Evolutionary conservation across 2,329 filamentous ascomycete species (phyloP), one percentile per base, ranked within the genome.

Genomic region (Meredithiella fracta): DNA sequence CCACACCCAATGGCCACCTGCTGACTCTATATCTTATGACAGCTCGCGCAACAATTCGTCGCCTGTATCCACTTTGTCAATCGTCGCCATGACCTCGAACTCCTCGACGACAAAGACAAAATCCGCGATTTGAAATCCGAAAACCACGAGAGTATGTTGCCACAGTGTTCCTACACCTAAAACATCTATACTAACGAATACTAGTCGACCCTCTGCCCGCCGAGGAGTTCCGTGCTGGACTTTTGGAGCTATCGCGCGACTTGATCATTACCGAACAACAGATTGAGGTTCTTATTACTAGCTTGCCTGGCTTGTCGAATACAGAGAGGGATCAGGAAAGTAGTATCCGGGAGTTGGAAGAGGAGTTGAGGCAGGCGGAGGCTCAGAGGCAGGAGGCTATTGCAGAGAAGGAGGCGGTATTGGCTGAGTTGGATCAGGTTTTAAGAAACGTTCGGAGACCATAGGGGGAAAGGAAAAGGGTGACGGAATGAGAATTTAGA

Each of bases 251-350:
- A 54, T 84, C 85, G 38, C 77, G 79, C 60, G 86, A 91, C 65
- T 72, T 92, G 25, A 82, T 91, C 58, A 67, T 85, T 58, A 88
- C 90, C 64, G 83, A 89, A 63, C 85, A 90, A 69, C 85, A 91
- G 69, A 88, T 92, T 60, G 86, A 92, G 66, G 73, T 79, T 47
- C 70, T 92, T 51, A 85, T 91, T 58, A 83, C 81, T 15, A 78
- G 76, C 22, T 73, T 94, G 1, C 87, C 87, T 0, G 87, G 87
- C 0, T 71, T 92, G 22, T 83, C 87, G 47, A 86, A 82, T 60
- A 91, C 83, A 63, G 85, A 91, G 66, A 73, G 77, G 60, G 83
- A 89, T 63, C 87, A 94, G 67, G 77, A 85, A 64, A 73, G 76
- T 61, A 76, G 78, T 57, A 81, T 85, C 58, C 75, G 72, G 62